Percentiles rank a stretch among this genome's conserved stretches.
Conservation (phyloP, 2,329 filamentous ascomycete genomes). For the Aspergillus fumigatus region DNA sequence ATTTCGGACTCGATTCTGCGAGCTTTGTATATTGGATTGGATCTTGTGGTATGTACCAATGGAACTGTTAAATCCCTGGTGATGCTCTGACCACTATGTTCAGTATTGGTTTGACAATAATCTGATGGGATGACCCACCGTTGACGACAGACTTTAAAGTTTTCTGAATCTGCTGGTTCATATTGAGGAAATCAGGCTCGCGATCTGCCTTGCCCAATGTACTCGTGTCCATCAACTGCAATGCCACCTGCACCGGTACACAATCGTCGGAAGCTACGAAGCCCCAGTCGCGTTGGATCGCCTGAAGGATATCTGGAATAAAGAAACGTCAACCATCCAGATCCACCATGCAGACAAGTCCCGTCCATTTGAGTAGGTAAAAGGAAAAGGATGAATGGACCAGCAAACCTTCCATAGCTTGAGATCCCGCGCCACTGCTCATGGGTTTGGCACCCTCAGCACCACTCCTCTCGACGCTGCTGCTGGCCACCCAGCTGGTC, state of each 20-base stretch:
- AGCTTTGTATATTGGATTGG: slow-evolving; percentile 83
- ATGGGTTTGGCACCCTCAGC: slow-evolving; percentile 11
- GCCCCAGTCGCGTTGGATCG: slow-evolving; percentile 85
- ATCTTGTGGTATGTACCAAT: slow-evolving; percentile 99
- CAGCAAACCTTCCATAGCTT: slow-evolving; percentile 34
- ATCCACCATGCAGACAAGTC: slow-evolving; percentile 4
- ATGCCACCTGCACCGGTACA: slow-evolving; percentile 87
- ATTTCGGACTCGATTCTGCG: slow-evolving; percentile 76
- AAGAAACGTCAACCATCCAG: background rate
- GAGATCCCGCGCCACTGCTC: slow-evolving; percentile 21
- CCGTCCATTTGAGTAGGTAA: background rate
- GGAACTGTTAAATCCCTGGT: slow-evolving; percentile 98
- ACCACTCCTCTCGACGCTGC: slow-evolving; percentile 18
- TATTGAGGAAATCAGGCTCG: slow-evolving; percentile 76
- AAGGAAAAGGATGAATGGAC: background rate
- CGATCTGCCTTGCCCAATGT: slow-evolving; percentile 88
- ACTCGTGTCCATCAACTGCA: slow-evolving; percentile 90
- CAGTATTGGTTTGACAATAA: slow-evolving; percentile 1
- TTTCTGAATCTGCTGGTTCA: slow-evolving; percentile 83
- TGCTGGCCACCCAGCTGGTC: slow-evolving; percentile 16
- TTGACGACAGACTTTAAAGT: slow-evolving; percentile 94
- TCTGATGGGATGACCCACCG: slow-evolving; percentile 32
- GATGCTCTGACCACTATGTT: slow-evolving; percentile 61
- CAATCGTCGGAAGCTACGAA: slow-evolving; percentile 86
- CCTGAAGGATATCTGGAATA: slow-evolving; percentile 60